These are phyloP conservation scores for Biscogniauxia mediterranea DNA, from an alignment of 2,329 filamentous ascomycete species.

Conservation along the genomic window DNA sequence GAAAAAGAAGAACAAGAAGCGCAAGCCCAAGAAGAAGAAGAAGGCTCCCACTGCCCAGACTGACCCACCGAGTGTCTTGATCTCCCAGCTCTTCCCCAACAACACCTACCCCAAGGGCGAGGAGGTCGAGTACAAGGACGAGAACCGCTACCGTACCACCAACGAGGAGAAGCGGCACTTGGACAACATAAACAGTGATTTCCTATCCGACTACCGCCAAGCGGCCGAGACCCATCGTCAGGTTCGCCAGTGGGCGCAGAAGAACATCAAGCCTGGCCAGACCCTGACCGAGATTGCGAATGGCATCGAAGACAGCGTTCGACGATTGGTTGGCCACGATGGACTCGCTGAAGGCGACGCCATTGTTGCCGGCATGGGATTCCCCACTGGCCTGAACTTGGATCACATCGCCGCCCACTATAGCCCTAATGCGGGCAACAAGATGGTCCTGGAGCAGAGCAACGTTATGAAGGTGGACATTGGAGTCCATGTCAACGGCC, in stretches of 20 bases:
- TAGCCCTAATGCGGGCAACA: constrained; percentile 83
- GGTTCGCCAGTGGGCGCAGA: constrained; percentile 79
- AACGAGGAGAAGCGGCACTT: constrained; percentile 81
- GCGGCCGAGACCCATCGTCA: constrained; percentile 88
- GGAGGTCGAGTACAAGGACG: constrained; percentile 73
- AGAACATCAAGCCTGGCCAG: constrained; percentile 78
- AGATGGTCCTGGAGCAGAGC: constrained; percentile 66
- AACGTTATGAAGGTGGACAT: constrained; percentile 85
- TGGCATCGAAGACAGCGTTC: constrained; percentile 81
- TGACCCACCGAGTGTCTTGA: constrained; percentile 70
- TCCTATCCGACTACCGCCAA: constrained; percentile 76
- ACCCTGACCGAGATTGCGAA: constrained; percentile 78
- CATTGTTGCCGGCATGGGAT: constrained; percentile 77
- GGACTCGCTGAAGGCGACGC: constrained; percentile 77
- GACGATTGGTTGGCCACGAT: constrained; percentile 71
- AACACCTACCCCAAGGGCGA: constrained; percentile 74
- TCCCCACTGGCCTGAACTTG: constrained; percentile 79
- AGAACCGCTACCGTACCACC: constrained; percentile 77
- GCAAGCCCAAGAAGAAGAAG: constrained; percentile 70
- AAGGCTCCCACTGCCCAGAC: constrained; percentile 67
- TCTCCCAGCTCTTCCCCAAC: constrained; percentile 72
- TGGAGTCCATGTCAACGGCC: constrained; percentile 76
- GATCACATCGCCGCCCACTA: constrained; percentile 87
- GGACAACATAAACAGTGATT: constrained; percentile 77
- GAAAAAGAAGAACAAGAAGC: constrained; percentile 86